Evolutionary conservation across 202 grass and related monocot genomes (phyloP).

Genomic region (Eragrostis tef): DNA sequence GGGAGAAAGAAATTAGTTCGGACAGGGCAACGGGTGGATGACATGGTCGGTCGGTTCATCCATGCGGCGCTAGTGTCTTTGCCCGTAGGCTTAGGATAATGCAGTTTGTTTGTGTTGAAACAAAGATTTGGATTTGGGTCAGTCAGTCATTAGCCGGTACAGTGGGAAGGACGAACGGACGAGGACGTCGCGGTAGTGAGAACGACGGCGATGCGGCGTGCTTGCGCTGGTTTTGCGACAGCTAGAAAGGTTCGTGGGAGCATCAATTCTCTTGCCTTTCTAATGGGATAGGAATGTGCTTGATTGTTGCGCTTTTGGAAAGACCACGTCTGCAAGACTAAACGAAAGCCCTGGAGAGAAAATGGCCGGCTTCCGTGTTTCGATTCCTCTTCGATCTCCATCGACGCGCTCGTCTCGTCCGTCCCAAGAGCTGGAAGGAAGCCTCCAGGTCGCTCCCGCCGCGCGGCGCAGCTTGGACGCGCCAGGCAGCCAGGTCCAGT

Average conservation of each 20-base stretch:
- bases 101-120: too few species aligned
- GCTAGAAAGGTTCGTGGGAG: background rate
- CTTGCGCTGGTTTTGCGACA: background rate
- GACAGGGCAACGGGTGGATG: background rate
- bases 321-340: background rate
- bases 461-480: too few species aligned
- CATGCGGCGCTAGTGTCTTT: background rate
- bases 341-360: background rate
- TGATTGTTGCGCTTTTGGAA: background rate
- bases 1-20: background rate
- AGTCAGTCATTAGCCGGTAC: background rate
- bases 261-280: background rate
- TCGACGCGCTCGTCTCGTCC: background rate
- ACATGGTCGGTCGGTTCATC: too few species aligned
- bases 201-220: slow-evolving; percentile 9
- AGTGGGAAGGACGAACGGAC: background rate
- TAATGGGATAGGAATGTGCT: background rate
- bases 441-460: too few species aligned
- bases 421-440: background rate
- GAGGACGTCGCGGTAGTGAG: background rate
- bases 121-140: background rate
- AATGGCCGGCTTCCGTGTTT: background rate
- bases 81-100: background rate
- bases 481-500: background rate
- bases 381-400: background rate